These are phyloP conservation scores for Lyophyllum atratum DNA, from an alignment of 768 basidiomycete genomes.

Conservation along the genomic window DNA sequence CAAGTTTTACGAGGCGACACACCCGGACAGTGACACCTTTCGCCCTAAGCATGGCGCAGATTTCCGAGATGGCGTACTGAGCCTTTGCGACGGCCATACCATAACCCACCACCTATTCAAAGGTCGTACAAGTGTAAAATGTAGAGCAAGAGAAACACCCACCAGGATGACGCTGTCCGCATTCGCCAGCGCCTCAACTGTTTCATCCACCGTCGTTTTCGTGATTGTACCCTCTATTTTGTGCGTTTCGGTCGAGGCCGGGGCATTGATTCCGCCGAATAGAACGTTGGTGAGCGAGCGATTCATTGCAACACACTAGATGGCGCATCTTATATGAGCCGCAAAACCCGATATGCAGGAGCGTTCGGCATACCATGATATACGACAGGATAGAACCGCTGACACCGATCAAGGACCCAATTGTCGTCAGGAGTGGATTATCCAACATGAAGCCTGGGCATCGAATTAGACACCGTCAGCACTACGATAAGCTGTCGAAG, in stretches of 20 bases:
- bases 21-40: slow-evolving; percentile 78
- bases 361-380: slow-evolving; percentile 69
- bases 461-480: slow-evolving; percentile 1
- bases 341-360: not conserved
- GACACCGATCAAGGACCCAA: slow-evolving; percentile 87
- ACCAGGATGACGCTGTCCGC: slow-evolving; percentile 85
- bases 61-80: slow-evolving; percentile 78
- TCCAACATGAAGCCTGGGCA: slow-evolving; percentile 80
- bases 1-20: slow-evolving; percentile 9
- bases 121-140: not conserved
- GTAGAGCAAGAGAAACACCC: not conserved
- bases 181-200: slow-evolving; percentile 74
- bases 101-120: slow-evolving; percentile 73
- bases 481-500: not conserved
- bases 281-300: slow-evolving; percentile 82
- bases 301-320: slow-evolving; percentile 91
- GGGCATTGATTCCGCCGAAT: slow-evolving; percentile 79
- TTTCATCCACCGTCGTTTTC: slow-evolving; percentile 78
- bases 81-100: slow-evolving; percentile 94
- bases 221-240: slow-evolving; percentile 86
- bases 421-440: slow-evolving; percentile 79
- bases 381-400: slow-evolving; percentile 90
- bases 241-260: slow-evolving; percentile 54
- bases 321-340: slow-evolving; percentile 6
- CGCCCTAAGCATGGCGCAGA: slow-evolving; percentile 68